Evolutionary conservation across 352 stramenopile species (phyloP), one percentile per base, ranked within the genome.

Genomic region (Phytophthora pluvialis): DNA sequence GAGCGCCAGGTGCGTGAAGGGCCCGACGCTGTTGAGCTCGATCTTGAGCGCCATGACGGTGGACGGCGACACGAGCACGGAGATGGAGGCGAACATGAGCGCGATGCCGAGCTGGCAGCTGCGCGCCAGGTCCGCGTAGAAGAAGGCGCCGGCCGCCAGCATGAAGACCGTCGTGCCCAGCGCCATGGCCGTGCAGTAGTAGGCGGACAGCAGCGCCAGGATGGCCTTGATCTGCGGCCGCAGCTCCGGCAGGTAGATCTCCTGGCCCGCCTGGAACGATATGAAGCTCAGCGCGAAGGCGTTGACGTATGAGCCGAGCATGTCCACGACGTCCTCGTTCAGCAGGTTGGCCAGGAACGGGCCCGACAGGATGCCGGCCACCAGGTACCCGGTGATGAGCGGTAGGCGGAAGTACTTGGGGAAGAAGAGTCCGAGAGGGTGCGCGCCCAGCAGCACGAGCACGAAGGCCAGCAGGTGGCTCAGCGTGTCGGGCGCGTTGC

Each of bases 1-100:
- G 0, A 90, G 74, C 57, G 84, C 84, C 67, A 90, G 57, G 52
- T 87, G 83, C 16, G 81, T 90, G 60, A 90, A 90, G 5, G 77
- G 70, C 0, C 81, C 81, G 40, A 86, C 81, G 28, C 69, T 84
- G 48, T 90, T 85, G 48, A 90, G 67, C 52, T 90, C 81, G 49
- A 88, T 90, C 72, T 90, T 88, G 68, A 90, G 85, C 35, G 81
- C 81, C 77, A 90, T 87, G 64, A 87, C 77, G 11, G 81, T 90
- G 16, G 77, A 80, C 0, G 81, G 81, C 32, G 81, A 90, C n/a
- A 77, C 79, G 31, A 88, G 73, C 58, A 90, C 81, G 13, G 77
- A 80, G 52, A 88, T 90, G 26, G 81, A 88, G 28, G 64, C 81
- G 40, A 89, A 90, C 73, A 90, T 80, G 66, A 90, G 78, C 3